phyloP scores from a whole-genome alignment of 805 yeast species.

The Zygosaccharomyces lentus region DNA sequence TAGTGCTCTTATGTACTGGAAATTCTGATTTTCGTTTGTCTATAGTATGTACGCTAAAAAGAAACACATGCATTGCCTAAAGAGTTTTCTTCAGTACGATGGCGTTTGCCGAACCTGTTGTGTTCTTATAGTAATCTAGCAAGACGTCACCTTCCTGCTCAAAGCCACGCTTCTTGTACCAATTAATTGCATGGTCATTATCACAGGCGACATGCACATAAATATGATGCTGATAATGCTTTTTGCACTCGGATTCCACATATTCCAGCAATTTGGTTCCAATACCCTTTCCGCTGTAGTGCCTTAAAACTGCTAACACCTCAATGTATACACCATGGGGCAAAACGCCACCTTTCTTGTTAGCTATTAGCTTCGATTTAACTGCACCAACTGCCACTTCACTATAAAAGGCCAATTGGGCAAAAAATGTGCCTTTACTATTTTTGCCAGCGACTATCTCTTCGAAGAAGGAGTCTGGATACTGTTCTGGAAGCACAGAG shows the following conservation, averaged over 20 bases:
- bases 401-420: conserved; percentile 50
- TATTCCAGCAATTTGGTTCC: conserved; percentile 56
- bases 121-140: conserved; percentile 43
- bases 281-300: conserved; percentile 58
- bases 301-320: conserved; percentile 60
- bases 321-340: conserved; percentile 62
- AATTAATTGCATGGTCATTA: conserved; percentile 41
- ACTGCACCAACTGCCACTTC: conserved; percentile 81
- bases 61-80: conserved; percentile 6
- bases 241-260: conserved; percentile 53
- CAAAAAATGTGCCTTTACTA: conserved; percentile 20
- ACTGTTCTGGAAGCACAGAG: conserved; percentile 19
- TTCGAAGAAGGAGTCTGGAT: conserved; percentile 24
- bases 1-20: background rate
- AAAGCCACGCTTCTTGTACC: conserved; percentile 54
- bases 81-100: conserved; percentile 15
- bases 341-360: conserved; percentile 35
- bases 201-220: conserved; percentile 49
- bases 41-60: conserved; percentile 4
- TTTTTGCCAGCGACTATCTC: conserved; percentile 19
- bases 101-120: conserved; percentile 22
- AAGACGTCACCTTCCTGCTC: conserved; percentile 34
- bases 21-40: conserved; percentile 1
- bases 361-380: conserved; percentile 48
- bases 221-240: conserved; percentile 40